Evolutionary conservation across 1,284 basidiomycete species (phyloP).

Genomic region (Sporisorium iseilematis-ciliati): DNA sequence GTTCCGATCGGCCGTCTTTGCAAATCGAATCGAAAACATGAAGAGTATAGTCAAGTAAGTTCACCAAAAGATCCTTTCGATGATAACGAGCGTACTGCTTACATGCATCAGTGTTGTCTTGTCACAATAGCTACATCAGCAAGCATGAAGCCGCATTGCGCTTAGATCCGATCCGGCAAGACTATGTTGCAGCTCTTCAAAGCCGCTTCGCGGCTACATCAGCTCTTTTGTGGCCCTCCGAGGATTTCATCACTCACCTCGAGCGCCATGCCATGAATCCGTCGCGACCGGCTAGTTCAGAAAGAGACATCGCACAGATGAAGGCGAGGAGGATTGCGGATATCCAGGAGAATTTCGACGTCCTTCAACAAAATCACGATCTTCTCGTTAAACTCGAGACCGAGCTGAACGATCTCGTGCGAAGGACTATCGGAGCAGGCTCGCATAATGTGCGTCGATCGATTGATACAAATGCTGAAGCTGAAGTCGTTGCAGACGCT

Average conservation of each 20-base stretch:
- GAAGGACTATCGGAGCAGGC: neutral
- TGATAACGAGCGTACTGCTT: neutral
- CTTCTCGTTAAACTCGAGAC: constrained; percentile 9
- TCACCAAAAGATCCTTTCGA: neutral
- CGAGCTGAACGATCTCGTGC: constrained; percentile 1
- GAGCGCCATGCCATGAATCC: neutral
- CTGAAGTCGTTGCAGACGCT: neutral
- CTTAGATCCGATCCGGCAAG: neutral
- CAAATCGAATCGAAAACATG: neutral
- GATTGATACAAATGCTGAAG: no score
- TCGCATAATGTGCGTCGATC: neutral
- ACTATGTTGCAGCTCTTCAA: neutral
- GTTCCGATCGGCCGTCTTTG: neutral
- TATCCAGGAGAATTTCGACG: neutral
- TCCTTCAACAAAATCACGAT: neutral
- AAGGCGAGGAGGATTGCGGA: neutral
- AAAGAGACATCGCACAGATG: no score
- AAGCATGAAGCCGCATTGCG: neutral
- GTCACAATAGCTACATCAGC: neutral
- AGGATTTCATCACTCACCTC: neutral
- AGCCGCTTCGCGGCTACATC: neutral
- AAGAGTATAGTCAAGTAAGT: neutral
- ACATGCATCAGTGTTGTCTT: neutral
- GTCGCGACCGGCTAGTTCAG: neutral
- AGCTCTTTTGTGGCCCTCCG: neutral